Evolutionary conservation across 306 rosid genomes (phyloP).

Genomic region (Echinosophora koreensis): DNA sequence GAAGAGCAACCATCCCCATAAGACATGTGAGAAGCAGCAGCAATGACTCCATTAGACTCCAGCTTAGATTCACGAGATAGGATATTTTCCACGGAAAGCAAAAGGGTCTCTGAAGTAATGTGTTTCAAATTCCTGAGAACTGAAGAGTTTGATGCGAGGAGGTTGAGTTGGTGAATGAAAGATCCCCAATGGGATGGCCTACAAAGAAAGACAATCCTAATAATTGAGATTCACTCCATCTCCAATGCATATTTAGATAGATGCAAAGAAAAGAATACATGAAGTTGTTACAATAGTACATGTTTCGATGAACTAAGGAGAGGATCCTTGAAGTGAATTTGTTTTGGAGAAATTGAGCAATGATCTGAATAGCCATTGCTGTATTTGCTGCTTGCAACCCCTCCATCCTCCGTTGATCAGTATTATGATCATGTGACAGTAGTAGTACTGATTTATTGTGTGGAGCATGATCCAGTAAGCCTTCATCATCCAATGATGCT

Average conservation of each 20-base stretch:
- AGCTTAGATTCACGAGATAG: slow-evolving; percentile 59
- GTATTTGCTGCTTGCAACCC: slow-evolving; percentile 67
- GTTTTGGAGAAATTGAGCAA: slow-evolving; percentile 72
- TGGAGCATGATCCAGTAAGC: slow-evolving; percentile 62
- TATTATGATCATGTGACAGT: no score
- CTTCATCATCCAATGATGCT: slow-evolving; percentile 92
- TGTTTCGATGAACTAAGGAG: slow-evolving; percentile 72
- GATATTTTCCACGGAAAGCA: slow-evolving; percentile 64
- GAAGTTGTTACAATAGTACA: slow-evolving; percentile 62
- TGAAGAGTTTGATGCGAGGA: slow-evolving; percentile 72
- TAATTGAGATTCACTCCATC: slow-evolving; percentile 18
- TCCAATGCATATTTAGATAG: neutral
- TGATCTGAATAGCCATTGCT: slow-evolving; percentile 74
- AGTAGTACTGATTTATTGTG: no score
- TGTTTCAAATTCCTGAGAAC: slow-evolving; percentile 70
- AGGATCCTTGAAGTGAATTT: slow-evolving; percentile 75
- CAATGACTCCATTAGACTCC: slow-evolving; percentile 62
- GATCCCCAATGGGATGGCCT: slow-evolving; percentile 84
- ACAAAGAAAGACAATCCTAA: slow-evolving; percentile 26
- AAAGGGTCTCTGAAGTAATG: slow-evolving; percentile 63
- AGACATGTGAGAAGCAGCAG: slow-evolving; percentile 61
- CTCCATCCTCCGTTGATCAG: slow-evolving; percentile 32
- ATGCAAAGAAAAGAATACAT: slow-evolving; percentile 33
- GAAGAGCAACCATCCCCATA: slow-evolving; percentile 73
- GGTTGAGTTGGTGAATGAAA: slow-evolving; percentile 68